Base-by-base conservation (phyloP, 176 grass and related monocot species). In the Oryza nivara region DNA sequence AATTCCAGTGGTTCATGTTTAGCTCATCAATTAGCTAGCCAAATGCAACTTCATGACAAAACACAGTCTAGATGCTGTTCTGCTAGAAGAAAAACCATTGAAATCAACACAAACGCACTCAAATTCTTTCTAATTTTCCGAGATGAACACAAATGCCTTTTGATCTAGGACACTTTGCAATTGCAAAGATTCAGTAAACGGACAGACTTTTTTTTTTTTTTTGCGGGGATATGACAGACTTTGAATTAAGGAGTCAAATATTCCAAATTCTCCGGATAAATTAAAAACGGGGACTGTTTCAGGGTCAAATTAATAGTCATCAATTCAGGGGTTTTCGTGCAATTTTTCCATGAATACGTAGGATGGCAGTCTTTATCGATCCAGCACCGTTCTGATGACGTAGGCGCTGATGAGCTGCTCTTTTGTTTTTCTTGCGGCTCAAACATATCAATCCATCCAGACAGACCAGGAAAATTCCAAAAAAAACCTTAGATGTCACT, bases 321-420 rank as follows among this genome's bases (percentile, higher is more conserved):
- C 4, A 61, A 20, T 22, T 5, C 7, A 70, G 65, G 47, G 78
- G 49, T 19, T 9, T 63, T 2, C 1, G 0, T 47, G 64, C 35
- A 60, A 68, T 75, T 60, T 60, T 44, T 61, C 80, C 10, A 41
- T 23, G 9, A 9, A 84, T 72, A 47, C 23, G 12, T 36, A 68
- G 26, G 32, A 25, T 70, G 78, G 7, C 44, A 19, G 7, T 51
- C 2, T n/a, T 46, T 17, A 16, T 3, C 11, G 9, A 70, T 32
- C 5, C 26, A 34, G 56, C 66, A 44, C 35, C 75, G 41, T 79
- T 25, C 54, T 1, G 40, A 4, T 82, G 72, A 82, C 86, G 1
- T 76, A 87, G 1, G 8, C 49, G 23, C 36, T 87, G 35, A 36
- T 4, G 52, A 83, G 80, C 70, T 64, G 22, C 32, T 6, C 54